Evolutionary conservation across 305 asterid species (phyloP).

Genomic region (Fraxinus platypoda): DNA sequence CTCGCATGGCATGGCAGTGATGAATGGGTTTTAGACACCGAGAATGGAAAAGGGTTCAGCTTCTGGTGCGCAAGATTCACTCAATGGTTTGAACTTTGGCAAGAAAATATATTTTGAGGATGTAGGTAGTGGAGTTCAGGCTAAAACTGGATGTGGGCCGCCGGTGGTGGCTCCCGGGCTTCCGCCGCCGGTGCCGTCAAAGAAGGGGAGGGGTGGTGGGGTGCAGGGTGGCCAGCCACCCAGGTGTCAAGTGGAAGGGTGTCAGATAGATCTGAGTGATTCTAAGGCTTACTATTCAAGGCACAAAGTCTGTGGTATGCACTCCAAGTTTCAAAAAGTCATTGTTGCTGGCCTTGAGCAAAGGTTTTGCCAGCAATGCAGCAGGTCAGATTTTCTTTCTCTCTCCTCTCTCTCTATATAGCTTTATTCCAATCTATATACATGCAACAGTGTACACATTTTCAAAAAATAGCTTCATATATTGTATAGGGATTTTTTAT

Average conservation of each 20-base stretch:
- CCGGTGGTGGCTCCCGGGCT: conserved; percentile 25
- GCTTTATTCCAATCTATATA: not conserved
- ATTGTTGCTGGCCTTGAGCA: conserved; percentile 55
- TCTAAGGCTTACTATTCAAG: conserved; percentile 54
- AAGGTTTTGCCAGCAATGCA: conserved; percentile 67
- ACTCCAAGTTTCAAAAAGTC: conserved; percentile 48
- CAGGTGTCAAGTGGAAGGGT: conserved; percentile 60
- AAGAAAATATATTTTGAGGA: conserved; percentile 50
- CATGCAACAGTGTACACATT: not conserved
- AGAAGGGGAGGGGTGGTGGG: conserved; percentile 44
- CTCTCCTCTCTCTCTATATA: not conserved
- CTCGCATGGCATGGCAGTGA: conserved; percentile 12
- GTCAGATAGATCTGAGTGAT: conserved; percentile 57
- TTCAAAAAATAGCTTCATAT: not conserved
- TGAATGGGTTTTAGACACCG: conserved; percentile 36
- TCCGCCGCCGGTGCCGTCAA: conserved; percentile 34
- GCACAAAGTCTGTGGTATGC: conserved; percentile 62
- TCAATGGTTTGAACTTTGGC: conserved; percentile 45
- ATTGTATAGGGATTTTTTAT: not conserved
- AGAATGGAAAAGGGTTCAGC: conserved; percentile 45
- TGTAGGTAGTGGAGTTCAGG: conserved; percentile 23
- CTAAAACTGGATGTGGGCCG: conserved; percentile 19
- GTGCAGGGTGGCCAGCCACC: conserved; percentile 49
- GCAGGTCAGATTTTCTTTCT: conserved; percentile 40
- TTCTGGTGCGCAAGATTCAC: conserved; percentile 27